These are phyloP conservation scores for Kuraishia floccosa DNA, from an alignment of 805 yeast genomes.

Conservation along the genomic window DNA sequence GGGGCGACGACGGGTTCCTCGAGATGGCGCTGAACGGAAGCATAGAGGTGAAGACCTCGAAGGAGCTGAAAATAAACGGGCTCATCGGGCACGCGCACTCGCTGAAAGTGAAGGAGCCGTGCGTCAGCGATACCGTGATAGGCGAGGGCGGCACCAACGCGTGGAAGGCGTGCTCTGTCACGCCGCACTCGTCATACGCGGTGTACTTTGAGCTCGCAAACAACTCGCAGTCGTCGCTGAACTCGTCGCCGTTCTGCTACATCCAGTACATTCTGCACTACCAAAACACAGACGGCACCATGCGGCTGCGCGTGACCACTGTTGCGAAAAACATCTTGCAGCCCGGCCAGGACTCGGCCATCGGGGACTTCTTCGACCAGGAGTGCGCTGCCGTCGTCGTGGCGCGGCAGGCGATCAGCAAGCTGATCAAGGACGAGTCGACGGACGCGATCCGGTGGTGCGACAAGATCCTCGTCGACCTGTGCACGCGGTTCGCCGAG, in stretches of 20 bases:
- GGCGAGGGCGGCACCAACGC: constrained; percentile 45
- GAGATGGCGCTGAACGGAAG: constrained; percentile 50
- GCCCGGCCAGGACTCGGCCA: constrained; percentile 24
- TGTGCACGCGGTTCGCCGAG: constrained; percentile 34
- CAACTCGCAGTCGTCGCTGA: constrained; percentile 15
- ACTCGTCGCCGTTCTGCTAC: constrained; percentile 17
- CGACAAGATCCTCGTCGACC: constrained; percentile 33
- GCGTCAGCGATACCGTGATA: constrained; percentile 21
- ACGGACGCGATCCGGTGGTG: constrained; percentile 35
- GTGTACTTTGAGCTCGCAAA: constrained; percentile 39
- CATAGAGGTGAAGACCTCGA: constrained; percentile 40
- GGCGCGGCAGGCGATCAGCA: constrained; percentile 40
- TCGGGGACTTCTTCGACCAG: constrained; percentile 48
- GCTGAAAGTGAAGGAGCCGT: constrained; percentile 19
- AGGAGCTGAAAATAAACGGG: constrained; percentile 43
- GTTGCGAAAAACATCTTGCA: constrained; percentile 30
- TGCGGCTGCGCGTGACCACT: constrained; percentile 53
- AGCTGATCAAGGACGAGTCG: constrained; percentile 23
- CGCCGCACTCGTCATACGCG: constrained; percentile 49
- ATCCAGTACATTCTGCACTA: constrained; percentile 50
- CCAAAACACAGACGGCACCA: constrained; percentile 48
- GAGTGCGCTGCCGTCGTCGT: constrained; percentile 56
- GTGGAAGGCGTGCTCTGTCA: constrained; percentile 47
- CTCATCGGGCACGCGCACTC: constrained; percentile 54
- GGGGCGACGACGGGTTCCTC: constrained; percentile 18